Base-by-base conservation (phyloP, 129 eudicot species). In the Tagetes erecta region DNA sequence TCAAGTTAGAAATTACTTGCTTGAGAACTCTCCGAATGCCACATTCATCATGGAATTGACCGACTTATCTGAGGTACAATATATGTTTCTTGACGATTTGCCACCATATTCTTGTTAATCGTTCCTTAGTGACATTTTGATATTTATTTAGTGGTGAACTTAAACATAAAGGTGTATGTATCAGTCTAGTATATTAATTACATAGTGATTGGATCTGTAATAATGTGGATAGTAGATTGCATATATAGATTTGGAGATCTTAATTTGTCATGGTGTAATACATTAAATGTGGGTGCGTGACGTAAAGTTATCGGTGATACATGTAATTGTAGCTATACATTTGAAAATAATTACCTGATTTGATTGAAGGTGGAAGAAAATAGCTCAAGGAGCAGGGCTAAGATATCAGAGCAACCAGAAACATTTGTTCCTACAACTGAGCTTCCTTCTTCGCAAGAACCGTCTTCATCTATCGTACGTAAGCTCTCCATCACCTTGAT, bases 1-100 rank as follows among this genome's bases (percentile, higher is more conserved):
- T 73, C 58, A 73, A 73, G 57, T 73, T 3, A 73, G 5, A 33
- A 59, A 46, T n/a, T 73, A 73, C 77, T 59, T 73, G 10, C 77
- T 73, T 34, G 33, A 59, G 14, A 73, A 73, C 47, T 73, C 77
- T 73, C 69, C 46, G 46, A 59, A 10, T 13, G 77, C 59, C 6
- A 58, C 36, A 6, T 2, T 8, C 58, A 73, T 44, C 68, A 9
- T 33, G 14, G 58, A 73, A 20, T 20, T 20, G 27, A 20, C 27
- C 27, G 27, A 20, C 27, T 20, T 20, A 20, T 20, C 27, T 20
- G 27, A 71, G 75, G 75, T 71, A 71, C 2, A 14, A 20, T 35
- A 63, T 44, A 11, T 5, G 30, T 52, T 40, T 4, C 53, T 71
- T 65, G 38, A 71, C 39, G 10, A 7, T 53, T 1, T 36, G 42